phyloP scores from a whole-genome alignment of 495 filamentous ascomycete genomes.

The Aspergillus leporis region DNA sequence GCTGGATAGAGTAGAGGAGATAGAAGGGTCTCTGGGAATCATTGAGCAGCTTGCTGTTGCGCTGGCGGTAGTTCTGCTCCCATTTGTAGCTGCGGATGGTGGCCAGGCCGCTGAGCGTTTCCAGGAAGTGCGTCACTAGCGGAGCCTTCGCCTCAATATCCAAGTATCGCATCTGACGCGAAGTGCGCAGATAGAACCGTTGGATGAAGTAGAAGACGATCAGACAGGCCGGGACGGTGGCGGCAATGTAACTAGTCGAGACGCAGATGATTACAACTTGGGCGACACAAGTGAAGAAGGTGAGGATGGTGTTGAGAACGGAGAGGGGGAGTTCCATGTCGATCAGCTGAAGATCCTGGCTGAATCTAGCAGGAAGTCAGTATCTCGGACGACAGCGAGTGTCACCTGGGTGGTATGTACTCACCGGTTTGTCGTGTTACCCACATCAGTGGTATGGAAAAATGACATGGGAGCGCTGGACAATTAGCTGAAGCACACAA shows the following conservation, averaged over 20 bases:
- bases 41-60: slow-evolving; percentile 49
- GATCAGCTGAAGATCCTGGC: slow-evolving; percentile 51
- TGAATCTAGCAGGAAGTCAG: slow-evolving; percentile 15
- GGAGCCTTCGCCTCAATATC: slow-evolving; percentile 58
- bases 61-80: slow-evolving; percentile 32
- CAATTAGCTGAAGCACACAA: neutral
- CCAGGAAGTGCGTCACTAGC: slow-evolving; percentile 53
- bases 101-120: slow-evolving; percentile 37
- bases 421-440: slow-evolving; percentile 3
- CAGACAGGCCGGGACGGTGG: slow-evolving; percentile 39
- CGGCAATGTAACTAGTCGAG: slow-evolving; percentile 37
- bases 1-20: slow-evolving; percentile 44
- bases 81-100: slow-evolving; percentile 55
- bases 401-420: neutral
- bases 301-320: slow-evolving; percentile 31
- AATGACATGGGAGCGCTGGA: neutral
- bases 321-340: slow-evolving; percentile 47
- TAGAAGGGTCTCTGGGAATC: slow-evolving; percentile 53
- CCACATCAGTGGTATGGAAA: slow-evolving; percentile 31
- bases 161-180: slow-evolving; percentile 56
- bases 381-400: slow-evolving; percentile 35
- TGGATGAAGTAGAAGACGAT: slow-evolving; percentile 48
- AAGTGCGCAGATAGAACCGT: slow-evolving; percentile 57
- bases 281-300: slow-evolving; percentile 35
- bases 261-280: slow-evolving; percentile 43